Evolutionary conservation across 495 filamentous ascomycete genomes (phyloP).

Genomic region (Aspergillus wentii): DNA sequence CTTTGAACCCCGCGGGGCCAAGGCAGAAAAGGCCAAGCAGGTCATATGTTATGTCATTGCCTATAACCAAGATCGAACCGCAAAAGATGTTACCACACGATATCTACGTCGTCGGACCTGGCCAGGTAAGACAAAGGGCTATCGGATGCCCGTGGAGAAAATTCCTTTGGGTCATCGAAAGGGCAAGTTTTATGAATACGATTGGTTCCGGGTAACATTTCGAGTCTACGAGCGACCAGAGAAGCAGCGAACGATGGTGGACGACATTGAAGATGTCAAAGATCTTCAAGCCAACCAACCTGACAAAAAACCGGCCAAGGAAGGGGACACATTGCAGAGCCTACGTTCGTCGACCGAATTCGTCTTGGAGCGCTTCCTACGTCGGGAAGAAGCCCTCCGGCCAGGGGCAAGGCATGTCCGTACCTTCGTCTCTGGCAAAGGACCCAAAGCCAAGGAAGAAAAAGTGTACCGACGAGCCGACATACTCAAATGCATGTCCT

Average conservation of each 20-base stretch:
- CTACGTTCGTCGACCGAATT: constrained; percentile 84
- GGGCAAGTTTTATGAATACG: constrained; percentile 65
- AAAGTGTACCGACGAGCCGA: constrained; percentile 78
- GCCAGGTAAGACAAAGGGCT: constrained; percentile 88
- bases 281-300: constrained; percentile 68
- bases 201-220: constrained; percentile 86
- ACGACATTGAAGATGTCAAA: constrained; percentile 71
- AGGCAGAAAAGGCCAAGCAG: constrained; percentile 80
- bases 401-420: constrained; percentile 66
- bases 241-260: constrained; percentile 57
- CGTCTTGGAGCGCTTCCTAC: constrained; percentile 81
- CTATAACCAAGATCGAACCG: constrained; percentile 78
- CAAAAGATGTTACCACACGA: constrained; percentile 90
- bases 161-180: constrained; percentile 72
- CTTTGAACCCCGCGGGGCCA: constrained; percentile 78
- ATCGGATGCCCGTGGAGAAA: constrained; percentile 70
- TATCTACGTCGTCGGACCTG: constrained; percentile 81
- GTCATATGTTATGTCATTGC: constrained; percentile 89
- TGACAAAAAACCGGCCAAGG: constrained; percentile 62
- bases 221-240: constrained; percentile 61
- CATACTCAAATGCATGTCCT: constrained; percentile 79
- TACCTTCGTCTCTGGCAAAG: constrained; percentile 65
- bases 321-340: constrained; percentile 76
- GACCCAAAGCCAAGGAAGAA: constrained; percentile 64
- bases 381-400: constrained; percentile 83